These are phyloP conservation scores for Irpex sp. DNA, from an alignment of 1,284 basidiomycete genomes.

Conservation along the genomic window DNA sequence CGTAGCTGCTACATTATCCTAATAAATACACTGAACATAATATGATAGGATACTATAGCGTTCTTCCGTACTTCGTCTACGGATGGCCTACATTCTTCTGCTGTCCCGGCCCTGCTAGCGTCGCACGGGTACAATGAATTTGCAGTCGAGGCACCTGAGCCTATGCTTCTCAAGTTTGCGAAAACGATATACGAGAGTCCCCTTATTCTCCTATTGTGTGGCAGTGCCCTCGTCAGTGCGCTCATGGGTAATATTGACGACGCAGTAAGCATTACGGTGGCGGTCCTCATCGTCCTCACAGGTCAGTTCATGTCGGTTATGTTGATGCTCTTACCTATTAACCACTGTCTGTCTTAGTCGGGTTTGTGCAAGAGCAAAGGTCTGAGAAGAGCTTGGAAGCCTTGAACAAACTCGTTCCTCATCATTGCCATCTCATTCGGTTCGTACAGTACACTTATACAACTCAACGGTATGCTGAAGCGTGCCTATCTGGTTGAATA, in stretches of 20 bases:
- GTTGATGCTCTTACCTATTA: neutral
- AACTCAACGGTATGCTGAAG: no score
- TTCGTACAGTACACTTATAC: constrained; percentile 28
- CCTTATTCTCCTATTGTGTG: constrained; percentile 86
- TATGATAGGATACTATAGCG: constrained; percentile 57
- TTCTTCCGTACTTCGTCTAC: constrained; percentile 63
- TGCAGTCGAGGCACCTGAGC: constrained; percentile 80
- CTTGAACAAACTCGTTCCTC: constrained; percentile 93
- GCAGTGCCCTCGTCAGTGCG: constrained; percentile 83
- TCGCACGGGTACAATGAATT: constrained; percentile 93
- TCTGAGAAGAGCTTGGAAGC: constrained; percentile 95
- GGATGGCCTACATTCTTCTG: constrained; percentile 61
- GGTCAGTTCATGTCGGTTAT: constrained; percentile 44
- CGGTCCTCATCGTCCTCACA: constrained; percentile 89
- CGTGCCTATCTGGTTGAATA: constrained; percentile 20
- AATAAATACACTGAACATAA: neutral
- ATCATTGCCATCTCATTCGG: constrained; percentile 91
- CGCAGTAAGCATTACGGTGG: constrained; percentile 91
- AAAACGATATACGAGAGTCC: constrained; percentile 95
- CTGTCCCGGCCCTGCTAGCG: constrained; percentile 64
- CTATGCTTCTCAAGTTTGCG: constrained; percentile 81
- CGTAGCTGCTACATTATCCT: constrained; percentile 18
- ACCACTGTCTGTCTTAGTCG: constrained; percentile 66
- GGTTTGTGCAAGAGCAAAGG: constrained; percentile 92
- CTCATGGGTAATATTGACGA: constrained; percentile 94